These are phyloP conservation scores for Hypomyces perniciosus DNA, from an alignment of 2,329 filamentous ascomycete genomes.

Conservation along the genomic window DNA sequence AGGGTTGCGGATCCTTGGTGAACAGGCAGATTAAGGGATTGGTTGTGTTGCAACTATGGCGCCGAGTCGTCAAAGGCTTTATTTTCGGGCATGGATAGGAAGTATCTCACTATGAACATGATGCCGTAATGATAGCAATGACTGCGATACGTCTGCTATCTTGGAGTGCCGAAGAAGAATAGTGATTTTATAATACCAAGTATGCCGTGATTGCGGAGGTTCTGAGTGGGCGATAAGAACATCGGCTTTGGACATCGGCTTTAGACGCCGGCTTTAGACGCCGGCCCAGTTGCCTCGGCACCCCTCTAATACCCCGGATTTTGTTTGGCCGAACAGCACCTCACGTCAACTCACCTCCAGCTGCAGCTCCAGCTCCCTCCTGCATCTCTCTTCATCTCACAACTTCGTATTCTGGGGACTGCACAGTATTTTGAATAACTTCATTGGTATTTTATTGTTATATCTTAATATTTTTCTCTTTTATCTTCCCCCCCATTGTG, in stretches of 20 bases:
- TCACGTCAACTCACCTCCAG: too few species aligned
- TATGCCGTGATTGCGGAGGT: too few species aligned
- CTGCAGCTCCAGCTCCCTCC: not conserved
- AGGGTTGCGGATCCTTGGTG: too few species aligned
- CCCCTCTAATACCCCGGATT: conserved; percentile 8
- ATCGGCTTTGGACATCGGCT: not conserved
- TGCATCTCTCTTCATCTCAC: not conserved
- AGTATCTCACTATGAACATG: conserved; percentile 1
- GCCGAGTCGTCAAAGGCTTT: not conserved
- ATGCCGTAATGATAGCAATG: not conserved
- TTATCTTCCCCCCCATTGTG: not conserved
- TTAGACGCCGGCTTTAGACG: not conserved
- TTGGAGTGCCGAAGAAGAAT: too few species aligned
- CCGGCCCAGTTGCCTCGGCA: conserved; percentile 22
- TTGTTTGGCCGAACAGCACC: not conserved
- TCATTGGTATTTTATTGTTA: too few species aligned
- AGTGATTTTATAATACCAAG: too few species aligned
- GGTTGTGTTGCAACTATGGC: too few species aligned
- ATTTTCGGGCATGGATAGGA: conserved; percentile 10
- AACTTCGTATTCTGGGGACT: too few species aligned
- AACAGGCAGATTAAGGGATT: too few species aligned
- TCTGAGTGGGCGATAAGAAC: too few species aligned
- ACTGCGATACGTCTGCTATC: too few species aligned
- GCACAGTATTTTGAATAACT: too few species aligned
- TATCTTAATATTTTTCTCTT: not conserved